These are phyloP conservation scores for Phycomyces blakesleeanus DNA, from an alignment of 192 early-diverging fungal species.

Conservation along the genomic window DNA sequence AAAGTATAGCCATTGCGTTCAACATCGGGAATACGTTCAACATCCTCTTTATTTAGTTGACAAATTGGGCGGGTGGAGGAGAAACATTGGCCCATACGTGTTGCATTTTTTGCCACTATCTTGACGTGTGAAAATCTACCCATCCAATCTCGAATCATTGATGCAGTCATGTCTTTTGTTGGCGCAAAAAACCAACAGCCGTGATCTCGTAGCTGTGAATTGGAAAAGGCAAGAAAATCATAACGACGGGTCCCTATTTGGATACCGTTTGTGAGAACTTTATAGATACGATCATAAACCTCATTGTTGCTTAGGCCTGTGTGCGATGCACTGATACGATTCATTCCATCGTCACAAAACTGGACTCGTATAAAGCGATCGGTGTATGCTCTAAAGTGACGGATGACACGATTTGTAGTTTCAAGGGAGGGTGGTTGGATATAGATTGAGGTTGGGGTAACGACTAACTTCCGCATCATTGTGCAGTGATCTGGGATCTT, in stretches of 20 bases:
- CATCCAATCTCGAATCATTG: constrained; percentile 62
- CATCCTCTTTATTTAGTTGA: constrained; percentile 34
- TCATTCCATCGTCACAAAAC: constrained; percentile 61
- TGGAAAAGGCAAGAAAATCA: constrained; percentile 62
- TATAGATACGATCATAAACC: constrained; percentile 51
- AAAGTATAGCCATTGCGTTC: constrained; percentile 55
- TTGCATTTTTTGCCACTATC: constrained; percentile 65
- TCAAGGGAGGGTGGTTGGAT: constrained; percentile 62
- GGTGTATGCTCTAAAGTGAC: constrained; percentile 44
- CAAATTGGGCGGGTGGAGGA: constrained; percentile 58
- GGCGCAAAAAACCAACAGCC: constrained; percentile 73
- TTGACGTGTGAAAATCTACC: constrained; percentile 63
- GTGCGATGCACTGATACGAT: constrained; percentile 31
- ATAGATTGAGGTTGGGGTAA: constrained; percentile 67
- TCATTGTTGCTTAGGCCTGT: constrained; percentile 21
- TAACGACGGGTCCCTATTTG: constrained; percentile 50
- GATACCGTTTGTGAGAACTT: constrained; percentile 46
- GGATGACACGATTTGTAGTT: constrained; percentile 70
- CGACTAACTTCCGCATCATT: constrained; percentile 49
- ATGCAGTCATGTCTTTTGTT: constrained; percentile 36
- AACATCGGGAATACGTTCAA: constrained; percentile 54
- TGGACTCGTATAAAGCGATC: constrained; percentile 68
- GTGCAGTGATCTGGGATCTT: constrained; percentile 45
- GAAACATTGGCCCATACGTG: constrained; percentile 72
- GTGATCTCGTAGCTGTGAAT: constrained; percentile 59